A percentile compares a stretch with the other conserved stretches of the same genome.
Evolutionary conservation across 192 early-diverging fungal genomes (phyloP).

Genomic region (Chytriomyces sp.): DNA sequence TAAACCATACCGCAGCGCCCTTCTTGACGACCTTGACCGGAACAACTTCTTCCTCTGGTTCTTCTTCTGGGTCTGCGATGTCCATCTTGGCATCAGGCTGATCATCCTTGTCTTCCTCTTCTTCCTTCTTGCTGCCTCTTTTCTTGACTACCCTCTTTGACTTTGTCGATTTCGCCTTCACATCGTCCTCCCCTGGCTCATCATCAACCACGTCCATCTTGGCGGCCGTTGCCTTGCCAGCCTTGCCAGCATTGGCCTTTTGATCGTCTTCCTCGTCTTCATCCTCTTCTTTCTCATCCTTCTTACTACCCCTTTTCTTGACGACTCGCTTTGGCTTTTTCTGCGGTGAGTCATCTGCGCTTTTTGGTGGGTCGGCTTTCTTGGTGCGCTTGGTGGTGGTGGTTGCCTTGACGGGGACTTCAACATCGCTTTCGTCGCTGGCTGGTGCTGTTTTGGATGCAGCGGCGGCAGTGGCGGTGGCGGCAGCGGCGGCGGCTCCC

Average conservation of each 20-base stretch:
- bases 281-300: background rate
- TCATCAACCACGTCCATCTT: slow-evolving; percentile 6
- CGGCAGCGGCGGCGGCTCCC: background rate
- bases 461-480: background rate
- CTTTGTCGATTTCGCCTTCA: background rate
- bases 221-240: background rate
- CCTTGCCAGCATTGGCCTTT: background rate
- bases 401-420: background rate
- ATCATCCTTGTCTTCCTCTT: slow-evolving; percentile 19
- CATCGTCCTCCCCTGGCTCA: background rate
- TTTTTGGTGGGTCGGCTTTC: too few relatives aligned
- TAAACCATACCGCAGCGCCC: slow-evolving; percentile 33
- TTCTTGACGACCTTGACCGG: slow-evolving; percentile 48
- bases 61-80: slow-evolving; percentile 23
- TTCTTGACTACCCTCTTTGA: background rate
- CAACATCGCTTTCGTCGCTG: background rate
- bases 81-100: slow-evolving; percentile 16
- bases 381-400: background rate
- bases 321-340: background rate
- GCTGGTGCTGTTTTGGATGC: background rate
- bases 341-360: too few relatives aligned
- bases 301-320: slow-evolving; percentile 1
- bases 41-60: slow-evolving; percentile 36
- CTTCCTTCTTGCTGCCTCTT: slow-evolving; percentile 12
- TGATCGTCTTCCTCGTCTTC: slow-evolving; percentile 13